Evolutionary conservation across 2,329 filamentous ascomycete genomes (phyloP).

Genomic region (Paramyrothecium sp.): DNA sequence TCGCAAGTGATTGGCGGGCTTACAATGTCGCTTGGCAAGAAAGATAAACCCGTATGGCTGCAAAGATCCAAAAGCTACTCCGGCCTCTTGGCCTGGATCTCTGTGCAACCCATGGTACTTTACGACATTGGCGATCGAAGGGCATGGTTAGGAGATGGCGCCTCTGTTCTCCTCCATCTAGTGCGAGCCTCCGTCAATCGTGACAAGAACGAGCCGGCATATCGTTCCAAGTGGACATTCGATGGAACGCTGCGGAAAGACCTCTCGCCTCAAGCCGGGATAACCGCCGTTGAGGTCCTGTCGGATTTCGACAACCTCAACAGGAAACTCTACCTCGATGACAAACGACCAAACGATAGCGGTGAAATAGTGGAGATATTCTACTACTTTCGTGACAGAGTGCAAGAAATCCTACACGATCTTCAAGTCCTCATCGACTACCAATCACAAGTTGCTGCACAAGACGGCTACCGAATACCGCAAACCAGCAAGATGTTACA

Average conservation of each 20-base stretch:
- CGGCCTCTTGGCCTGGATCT: neutral
- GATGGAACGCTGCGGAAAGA: neutral
- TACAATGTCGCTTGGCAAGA: neutral
- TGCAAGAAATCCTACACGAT: neutral
- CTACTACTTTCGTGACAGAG: neutral
- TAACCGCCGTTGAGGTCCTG: neutral
- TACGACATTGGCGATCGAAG: neutral
- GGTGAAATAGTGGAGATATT: neutral
- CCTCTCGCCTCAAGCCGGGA: neutral
- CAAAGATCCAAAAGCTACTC: neutral
- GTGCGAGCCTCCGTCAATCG: neutral
- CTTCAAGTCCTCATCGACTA: neutral
- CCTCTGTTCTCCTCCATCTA: neutral
- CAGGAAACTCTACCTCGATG: neutral
- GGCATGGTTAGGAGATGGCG: neutral
- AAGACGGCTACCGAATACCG: neutral
- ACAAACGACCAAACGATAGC: neutral
- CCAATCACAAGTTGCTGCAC: neutral
- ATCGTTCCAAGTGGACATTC: neutral
- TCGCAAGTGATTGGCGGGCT: neutral
- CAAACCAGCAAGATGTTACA: neutral
- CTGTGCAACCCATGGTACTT: neutral
- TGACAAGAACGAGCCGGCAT: neutral
- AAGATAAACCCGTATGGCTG: neutral
- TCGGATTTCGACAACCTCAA: neutral